A percentile compares a stretch with the other conserved stretches of the same genome.
Conservation (phyloP, 305 asterid genomes). For the Euphrasia arctica region DNA sequence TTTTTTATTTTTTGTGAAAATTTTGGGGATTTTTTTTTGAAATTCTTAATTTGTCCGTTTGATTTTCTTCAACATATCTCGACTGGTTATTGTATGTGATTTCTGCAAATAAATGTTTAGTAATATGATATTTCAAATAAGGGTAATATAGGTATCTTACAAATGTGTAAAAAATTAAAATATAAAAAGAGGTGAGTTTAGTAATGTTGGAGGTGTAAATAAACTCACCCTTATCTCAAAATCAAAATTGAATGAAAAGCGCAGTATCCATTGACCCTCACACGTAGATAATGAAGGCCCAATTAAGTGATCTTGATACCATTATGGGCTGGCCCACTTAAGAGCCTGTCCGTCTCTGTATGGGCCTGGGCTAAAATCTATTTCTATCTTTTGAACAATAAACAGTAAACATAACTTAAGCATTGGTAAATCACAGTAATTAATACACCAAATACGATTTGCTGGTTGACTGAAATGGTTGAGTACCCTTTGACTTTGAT, state of each 20-base stretch:
- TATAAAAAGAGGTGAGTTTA: too few species aligned
- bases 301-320: not conserved
- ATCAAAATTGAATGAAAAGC: slow-evolving; percentile 8
- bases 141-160: too few species aligned
- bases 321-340: slow-evolving; percentile 13
- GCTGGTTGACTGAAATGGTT: slow-evolving; percentile 54
- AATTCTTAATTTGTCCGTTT: too few species aligned
- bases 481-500: slow-evolving; percentile 11
- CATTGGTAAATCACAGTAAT: slow-evolving; percentile 42
- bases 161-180: too few species aligned
- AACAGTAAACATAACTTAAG: slow-evolving; percentile 32
- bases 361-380: slow-evolving; percentile 19
- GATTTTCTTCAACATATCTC: too few species aligned
- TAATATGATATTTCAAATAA: too few species aligned
- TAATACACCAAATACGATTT: slow-evolving; percentile 39
- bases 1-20: too few species aligned
- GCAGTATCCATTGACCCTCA: too few species aligned
- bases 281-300: not conserved
- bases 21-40: too few species aligned
- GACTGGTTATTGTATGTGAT: too few species aligned
- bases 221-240: not conserved
- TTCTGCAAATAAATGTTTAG: too few species aligned
- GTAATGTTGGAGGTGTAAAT: too few species aligned
- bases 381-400: slow-evolving; percentile 16
- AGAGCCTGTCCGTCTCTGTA: not conserved